Percentiles rank a stretch among this genome's conserved stretches.
Conservation (phyloP, 768 basidiomycete genomes). For the Galerina sulciceps region DNA sequence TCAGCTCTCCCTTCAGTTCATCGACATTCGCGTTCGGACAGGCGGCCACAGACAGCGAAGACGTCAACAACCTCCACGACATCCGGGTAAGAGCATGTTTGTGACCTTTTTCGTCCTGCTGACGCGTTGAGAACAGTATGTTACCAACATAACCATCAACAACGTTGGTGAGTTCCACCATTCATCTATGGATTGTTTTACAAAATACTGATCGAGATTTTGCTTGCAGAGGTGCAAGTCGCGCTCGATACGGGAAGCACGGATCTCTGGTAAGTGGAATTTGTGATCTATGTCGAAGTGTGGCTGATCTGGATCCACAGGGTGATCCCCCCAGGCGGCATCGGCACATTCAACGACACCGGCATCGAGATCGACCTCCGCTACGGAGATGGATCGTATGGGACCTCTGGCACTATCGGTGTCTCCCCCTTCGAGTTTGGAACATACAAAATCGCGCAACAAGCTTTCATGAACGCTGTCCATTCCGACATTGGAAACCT, state of each 20-base stretch:
- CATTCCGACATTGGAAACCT: conserved; percentile 16
- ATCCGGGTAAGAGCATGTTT: conserved; percentile 11
- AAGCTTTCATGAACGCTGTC: conserved; percentile 36
- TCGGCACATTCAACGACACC: conserved; percentile 38
- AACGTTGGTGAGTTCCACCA: conserved; percentile 9
- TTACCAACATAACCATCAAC: conserved; percentile 36
- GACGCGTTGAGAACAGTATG: conserved; percentile 23
- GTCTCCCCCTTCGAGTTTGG: conserved; percentile 35
- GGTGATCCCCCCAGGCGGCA: conserved; percentile 36
- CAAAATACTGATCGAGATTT: background rate
- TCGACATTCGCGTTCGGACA: conserved; percentile 1
- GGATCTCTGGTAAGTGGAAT: conserved; percentile 34
- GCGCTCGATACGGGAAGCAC: conserved; percentile 44
- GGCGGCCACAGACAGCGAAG: conserved; percentile 4
- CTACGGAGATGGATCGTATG: conserved; percentile 41
- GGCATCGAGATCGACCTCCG: conserved; percentile 27
- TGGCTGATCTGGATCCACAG: conserved; percentile 13
- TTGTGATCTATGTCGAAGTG: too few species aligned
- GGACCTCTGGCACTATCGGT: conserved; percentile 36
- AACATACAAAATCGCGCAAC: conserved; percentile 26
- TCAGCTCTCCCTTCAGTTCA: background rate
- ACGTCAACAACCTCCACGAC: conserved; percentile 18
- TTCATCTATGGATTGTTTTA: background rate
- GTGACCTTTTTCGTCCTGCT: background rate
- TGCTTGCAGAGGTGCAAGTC: conserved; percentile 28